Evolutionary conservation across 2,329 filamentous ascomycete species (phyloP).

Genomic region (Cadophora luteo-olivacea): DNA sequence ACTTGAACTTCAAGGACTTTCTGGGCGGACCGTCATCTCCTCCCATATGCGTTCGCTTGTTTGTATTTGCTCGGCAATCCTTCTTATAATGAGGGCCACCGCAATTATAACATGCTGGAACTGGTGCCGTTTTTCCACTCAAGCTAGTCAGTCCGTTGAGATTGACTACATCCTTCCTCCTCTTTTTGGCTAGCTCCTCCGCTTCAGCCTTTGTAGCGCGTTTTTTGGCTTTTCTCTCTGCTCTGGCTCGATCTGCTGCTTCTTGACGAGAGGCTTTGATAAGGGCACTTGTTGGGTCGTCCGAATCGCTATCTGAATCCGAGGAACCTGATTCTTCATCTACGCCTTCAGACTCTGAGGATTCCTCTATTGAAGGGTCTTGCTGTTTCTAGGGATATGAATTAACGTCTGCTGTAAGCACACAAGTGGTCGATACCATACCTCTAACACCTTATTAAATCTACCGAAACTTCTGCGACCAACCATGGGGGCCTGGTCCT

Average conservation of each 20-base stretch:
- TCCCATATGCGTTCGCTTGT: constrained; percentile 38
- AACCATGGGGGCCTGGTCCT: constrained; percentile 44
- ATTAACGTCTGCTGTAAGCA: constrained; percentile 19
- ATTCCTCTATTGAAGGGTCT: constrained; percentile 45
- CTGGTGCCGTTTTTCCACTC: constrained; percentile 52
- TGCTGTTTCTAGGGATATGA: constrained; percentile 46
- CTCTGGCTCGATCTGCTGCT: constrained; percentile 50
- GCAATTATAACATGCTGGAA: constrained; percentile 61
- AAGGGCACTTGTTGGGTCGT: constrained; percentile 52
- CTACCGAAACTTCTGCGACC: constrained; percentile 59
- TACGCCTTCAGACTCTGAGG: constrained; percentile 46
- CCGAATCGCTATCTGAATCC: constrained; percentile 44
- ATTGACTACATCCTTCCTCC: constrained; percentile 71
- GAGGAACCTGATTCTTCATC: constrained; percentile 42
- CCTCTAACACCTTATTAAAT: constrained; percentile 49
- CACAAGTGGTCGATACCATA: constrained; percentile 26
- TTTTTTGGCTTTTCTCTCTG: constrained; percentile 53
- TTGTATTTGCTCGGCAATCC: constrained; percentile 57
- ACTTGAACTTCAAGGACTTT: constrained; percentile 28
- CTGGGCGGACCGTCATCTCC: constrained; percentile 35
- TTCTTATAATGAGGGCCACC: constrained; percentile 63
- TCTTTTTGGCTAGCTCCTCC: constrained; percentile 60
- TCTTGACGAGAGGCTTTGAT: constrained; percentile 54
- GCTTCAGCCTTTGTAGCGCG: constrained; percentile 55
- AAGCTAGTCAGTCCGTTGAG: constrained; percentile 68